Conservation (phyloP, 495 filamentous ascomycete genomes). For the Neurospora hispaniola region DNA sequence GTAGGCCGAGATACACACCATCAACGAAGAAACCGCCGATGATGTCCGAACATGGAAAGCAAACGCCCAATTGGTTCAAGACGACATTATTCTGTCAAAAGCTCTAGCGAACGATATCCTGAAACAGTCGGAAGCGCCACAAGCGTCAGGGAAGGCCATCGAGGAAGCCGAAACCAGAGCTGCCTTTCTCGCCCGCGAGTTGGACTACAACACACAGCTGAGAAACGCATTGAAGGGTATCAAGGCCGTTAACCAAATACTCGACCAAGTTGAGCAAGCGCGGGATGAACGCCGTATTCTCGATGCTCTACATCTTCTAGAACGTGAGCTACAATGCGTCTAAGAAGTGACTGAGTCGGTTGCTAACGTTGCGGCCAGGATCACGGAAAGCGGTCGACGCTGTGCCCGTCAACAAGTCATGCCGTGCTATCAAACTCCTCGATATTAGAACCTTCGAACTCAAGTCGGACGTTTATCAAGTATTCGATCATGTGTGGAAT, state of each 20-base stretch:
- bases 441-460: constrained; percentile 42
- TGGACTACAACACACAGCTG: constrained; percentile 64
- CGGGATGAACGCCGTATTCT: constrained; percentile 36
- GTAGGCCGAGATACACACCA: constrained; percentile 57
- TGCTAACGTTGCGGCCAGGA: constrained; percentile 17
- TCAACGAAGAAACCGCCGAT: constrained; percentile 62
- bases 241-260: constrained; percentile 35
- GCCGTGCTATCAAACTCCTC: constrained; percentile 36
- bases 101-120: constrained; percentile 65
- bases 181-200: constrained; percentile 60
- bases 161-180: constrained; percentile 61
- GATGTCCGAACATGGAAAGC: constrained; percentile 77
- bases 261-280: constrained; percentile 43
- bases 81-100: constrained; percentile 66
- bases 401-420: constrained; percentile 34
- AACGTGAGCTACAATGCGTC: constrained; percentile 25
- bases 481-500: constrained; percentile 47
- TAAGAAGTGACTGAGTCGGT: background rate
- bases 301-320: constrained; percentile 40
- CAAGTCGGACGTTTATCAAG: constrained; percentile 45
- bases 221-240: constrained; percentile 51
- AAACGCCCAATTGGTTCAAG: constrained; percentile 72
- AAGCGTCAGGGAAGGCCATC: constrained; percentile 45
- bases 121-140: constrained; percentile 54
- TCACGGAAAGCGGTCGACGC: constrained; percentile 35